phyloP scores from a whole-genome alignment of 2,329 filamentous ascomycete genomes.

The Coleophoma eucalyptorum region DNA sequence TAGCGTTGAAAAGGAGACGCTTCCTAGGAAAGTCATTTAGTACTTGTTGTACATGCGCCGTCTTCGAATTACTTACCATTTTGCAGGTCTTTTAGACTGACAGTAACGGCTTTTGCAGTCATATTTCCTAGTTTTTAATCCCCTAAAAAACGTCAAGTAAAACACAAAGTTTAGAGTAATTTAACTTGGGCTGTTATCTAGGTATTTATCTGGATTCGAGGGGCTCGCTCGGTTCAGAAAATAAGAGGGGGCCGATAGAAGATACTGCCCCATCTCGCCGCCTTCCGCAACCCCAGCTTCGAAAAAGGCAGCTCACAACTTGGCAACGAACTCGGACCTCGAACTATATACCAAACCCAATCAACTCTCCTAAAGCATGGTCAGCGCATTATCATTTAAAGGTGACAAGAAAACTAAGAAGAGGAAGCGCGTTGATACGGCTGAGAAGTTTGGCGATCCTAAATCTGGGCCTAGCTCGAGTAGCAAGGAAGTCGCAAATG shows the following conservation, averaged over 20 bases:
- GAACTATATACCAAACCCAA: neutral
- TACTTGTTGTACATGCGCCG: neutral
- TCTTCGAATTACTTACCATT: constrained; percentile 36
- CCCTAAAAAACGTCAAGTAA: too few species aligned
- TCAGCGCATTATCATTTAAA: constrained; percentile 91
- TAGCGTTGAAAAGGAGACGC: constrained; percentile 64
- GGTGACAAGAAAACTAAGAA: constrained; percentile 96
- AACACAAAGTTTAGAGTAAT: too few species aligned
- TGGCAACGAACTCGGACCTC: neutral
- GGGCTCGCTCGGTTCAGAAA: neutral
- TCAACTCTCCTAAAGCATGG: constrained; percentile 48
- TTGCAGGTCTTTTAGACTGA: constrained; percentile 58
- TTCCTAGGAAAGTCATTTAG: constrained; percentile 39
- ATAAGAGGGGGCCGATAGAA: neutral
- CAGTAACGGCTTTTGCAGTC: constrained; percentile 34
- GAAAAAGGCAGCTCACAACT: neutral
- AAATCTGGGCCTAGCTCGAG: constrained; percentile 10
- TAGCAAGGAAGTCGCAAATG: constrained; percentile 15
- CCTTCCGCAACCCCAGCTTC: neutral
- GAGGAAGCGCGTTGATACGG: constrained; percentile 66
- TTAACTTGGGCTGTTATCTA: too few species aligned
- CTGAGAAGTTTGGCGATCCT: constrained; percentile 30
- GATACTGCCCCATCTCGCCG: neutral
- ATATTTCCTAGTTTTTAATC: constrained; percentile 7
- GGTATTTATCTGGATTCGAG: too few species aligned